These are phyloP conservation scores for Ophiocordyceps camponoti-leonardi DNA, from an alignment of 2,329 filamentous ascomycete species.

Conservation along the genomic window DNA sequence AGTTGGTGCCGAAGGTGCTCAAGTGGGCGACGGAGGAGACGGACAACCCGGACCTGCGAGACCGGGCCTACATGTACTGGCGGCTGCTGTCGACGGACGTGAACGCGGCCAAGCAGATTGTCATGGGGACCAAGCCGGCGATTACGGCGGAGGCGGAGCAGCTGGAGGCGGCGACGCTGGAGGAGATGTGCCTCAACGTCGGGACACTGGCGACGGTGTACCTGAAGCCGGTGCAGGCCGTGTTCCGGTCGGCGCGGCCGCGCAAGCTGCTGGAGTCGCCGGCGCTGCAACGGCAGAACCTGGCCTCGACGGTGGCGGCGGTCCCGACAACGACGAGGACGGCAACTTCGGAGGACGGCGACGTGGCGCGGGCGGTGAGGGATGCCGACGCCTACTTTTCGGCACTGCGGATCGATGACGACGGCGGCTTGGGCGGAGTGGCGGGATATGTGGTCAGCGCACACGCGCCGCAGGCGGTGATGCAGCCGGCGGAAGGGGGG, in stretches of 20 bases:
- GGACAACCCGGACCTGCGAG: conserved; percentile 93
- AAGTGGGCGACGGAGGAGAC: conserved; percentile 99
- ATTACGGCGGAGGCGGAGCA: conserved; percentile 95
- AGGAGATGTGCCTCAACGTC: conserved; percentile 94
- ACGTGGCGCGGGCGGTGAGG: conserved; percentile 55
- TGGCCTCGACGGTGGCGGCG: conserved; percentile 24
- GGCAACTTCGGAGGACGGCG: conserved; percentile 12
- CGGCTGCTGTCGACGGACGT: conserved; percentile 86
- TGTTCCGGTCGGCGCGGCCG: conserved; percentile 78
- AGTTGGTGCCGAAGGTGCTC: conserved; percentile 81
- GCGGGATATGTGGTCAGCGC: conserved; percentile 63
- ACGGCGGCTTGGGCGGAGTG: conserved; percentile 33
- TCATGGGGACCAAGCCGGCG: conserved; percentile 94
- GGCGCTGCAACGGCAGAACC: conserved; percentile 59
- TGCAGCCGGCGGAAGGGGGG: conserved; percentile 48
- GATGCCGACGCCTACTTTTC: conserved; percentile 85
- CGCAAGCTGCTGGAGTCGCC: conserved; percentile 67
- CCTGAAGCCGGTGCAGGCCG: conserved; percentile 91
- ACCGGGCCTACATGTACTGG: conserved; percentile 99
- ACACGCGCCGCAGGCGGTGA: conserved; percentile 58
- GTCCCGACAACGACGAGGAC: conserved; percentile 6
- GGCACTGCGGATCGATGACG: conserved; percentile 52
- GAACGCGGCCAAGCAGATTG: conserved; percentile 65
- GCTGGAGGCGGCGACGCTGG: conserved; percentile 74
- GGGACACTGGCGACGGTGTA: conserved; percentile 95